Conservation (phyloP, 345 rosid genomes). For the rapeseed (Brassica napus) region Da-Ae NC_063441.1:11693501-11694000, state of each 20-base stretch:
- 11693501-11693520: background rate
- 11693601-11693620: background rate
- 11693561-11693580: background rate
- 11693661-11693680: background rate
- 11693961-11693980: background rate
- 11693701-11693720: background rate
- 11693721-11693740: background rate
- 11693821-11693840: background rate
- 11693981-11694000: conserved; percentile 30
- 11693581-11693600: background rate
- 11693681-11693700: background rate
- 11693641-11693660: background rate
- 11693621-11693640: conserved; percentile 9
- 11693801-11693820: background rate
- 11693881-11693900: conserved; percentile 36
- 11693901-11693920: conserved; percentile 32
- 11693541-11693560: background rate
- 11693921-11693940: conserved; percentile 5
- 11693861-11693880: conserved; percentile 31
- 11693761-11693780: background rate
- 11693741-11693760: background rate
- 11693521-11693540: conserved; percentile 4
- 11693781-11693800: conserved; percentile 9
- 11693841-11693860: conserved; percentile 20
- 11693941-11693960: conserved; percentile 26